These are phyloP conservation scores for Vigna radiata DNA, from an alignment of 306 rosid genomes.

Conservation along the genomic window DNA sequence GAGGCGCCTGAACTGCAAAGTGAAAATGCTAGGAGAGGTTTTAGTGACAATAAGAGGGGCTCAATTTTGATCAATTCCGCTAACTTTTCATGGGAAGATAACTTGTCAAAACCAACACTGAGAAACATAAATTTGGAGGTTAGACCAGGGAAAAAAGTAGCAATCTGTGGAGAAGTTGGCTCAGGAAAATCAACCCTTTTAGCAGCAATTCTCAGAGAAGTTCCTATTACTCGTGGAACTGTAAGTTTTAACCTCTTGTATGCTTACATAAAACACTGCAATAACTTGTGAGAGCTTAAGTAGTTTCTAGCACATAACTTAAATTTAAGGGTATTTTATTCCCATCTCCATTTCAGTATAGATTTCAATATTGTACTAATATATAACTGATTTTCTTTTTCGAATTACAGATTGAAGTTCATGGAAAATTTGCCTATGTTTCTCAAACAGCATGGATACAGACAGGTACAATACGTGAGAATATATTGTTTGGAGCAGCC, in stretches of 20 bases:
- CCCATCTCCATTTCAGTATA: neutral
- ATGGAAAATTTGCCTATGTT: constrained; percentile 59
- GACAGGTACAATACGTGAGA: constrained; percentile 56
- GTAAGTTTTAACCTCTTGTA: constrained; percentile 39
- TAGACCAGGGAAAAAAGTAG: constrained; percentile 65
- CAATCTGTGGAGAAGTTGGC: constrained; percentile 89
- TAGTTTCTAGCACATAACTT: neutral
- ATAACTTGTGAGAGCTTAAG: neutral
- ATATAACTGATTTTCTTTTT: neutral
- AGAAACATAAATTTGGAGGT: constrained; percentile 62
- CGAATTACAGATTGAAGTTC: constrained; percentile 43
- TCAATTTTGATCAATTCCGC: neutral
- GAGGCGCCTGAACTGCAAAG: neutral
- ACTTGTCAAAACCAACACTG: constrained; percentile 28
- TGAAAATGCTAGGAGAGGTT: neutral
- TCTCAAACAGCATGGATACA: constrained; percentile 68
- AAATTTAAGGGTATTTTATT: neutral
- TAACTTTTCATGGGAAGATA: constrained; percentile 10
- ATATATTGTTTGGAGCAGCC: constrained; percentile 53
- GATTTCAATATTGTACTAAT: neutral
- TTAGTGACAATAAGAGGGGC: neutral
- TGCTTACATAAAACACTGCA: neutral
- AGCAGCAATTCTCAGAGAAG: constrained; percentile 78
- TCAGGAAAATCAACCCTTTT: constrained; percentile 85
- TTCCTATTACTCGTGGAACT: constrained; percentile 60